Percentiles rank a stretch among this genome's conserved stretches.
These are phyloP conservation scores for Plasmodium sp. DNA, from an alignment of 169 alveolate species.

Conservation along the genomic window DNA sequence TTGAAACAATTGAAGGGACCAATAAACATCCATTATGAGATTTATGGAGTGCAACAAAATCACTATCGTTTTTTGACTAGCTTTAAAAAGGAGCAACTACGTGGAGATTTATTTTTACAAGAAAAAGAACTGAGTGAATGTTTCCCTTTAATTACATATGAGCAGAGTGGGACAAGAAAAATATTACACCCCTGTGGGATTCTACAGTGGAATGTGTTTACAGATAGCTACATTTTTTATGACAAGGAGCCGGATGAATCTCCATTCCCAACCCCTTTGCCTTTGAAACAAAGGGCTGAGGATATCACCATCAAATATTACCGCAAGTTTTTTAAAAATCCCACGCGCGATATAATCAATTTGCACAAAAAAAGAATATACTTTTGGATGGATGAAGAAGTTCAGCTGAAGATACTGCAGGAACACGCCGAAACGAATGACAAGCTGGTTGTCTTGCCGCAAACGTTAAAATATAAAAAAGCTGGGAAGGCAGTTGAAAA, in stretches of 20 bases:
- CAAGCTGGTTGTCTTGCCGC: conserved; percentile 44
- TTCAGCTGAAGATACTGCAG: conserved; percentile 16
- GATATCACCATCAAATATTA: conserved; percentile 65
- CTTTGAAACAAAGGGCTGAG: conserved; percentile 33
- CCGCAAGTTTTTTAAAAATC: conserved; percentile 54
- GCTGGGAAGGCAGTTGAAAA: conserved; percentile 87
- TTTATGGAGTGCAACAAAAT: conserved; percentile 46
- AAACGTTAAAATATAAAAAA: conserved; percentile 64
- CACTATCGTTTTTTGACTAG: conserved; percentile 37
- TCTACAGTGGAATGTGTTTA: conserved; percentile 78
- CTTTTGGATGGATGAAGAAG: conserved; percentile 60
- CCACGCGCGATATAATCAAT: not conserved
- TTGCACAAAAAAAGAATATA: conserved; percentile 19
- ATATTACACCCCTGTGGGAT: conserved; percentile 83
- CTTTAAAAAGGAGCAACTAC: conserved; percentile 41
- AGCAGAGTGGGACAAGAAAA: conserved; percentile 65
- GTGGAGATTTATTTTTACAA: conserved; percentile 21
- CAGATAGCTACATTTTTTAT: conserved; percentile 75
- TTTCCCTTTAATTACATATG: conserved; percentile 56
- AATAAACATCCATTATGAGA: conserved; percentile 63
- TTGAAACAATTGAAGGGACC: conserved; percentile 38
- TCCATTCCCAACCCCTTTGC: conserved; percentile 51
- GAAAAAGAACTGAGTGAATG: conserved; percentile 37
- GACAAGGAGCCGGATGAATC: conserved; percentile 57
- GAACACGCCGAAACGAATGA: conserved; percentile 59